phyloP scores from a whole-genome alignment of 345 rosid genomes.

The Viola odorata region DNA sequence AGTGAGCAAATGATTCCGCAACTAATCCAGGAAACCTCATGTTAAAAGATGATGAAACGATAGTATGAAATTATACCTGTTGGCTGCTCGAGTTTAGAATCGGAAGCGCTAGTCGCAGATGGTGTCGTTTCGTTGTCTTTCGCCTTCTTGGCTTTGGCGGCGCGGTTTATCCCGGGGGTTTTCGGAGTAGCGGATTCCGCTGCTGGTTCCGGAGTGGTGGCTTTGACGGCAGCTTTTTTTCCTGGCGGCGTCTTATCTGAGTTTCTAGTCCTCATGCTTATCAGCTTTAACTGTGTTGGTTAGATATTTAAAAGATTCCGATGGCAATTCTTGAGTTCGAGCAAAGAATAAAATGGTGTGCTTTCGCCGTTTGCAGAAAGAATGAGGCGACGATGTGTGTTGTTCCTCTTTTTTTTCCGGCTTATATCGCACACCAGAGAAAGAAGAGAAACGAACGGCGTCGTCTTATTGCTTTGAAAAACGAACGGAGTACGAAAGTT shows the following conservation, averaged over 20 bases:
- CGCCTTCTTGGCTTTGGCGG: constrained; percentile 21
- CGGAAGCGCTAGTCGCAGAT: constrained; percentile 9
- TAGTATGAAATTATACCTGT: constrained; percentile 20
- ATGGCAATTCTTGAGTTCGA: no score
- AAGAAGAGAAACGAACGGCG: no score
- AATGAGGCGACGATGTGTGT: no score
- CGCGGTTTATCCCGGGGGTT: constrained; percentile 16
- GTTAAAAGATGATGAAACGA: not conserved
- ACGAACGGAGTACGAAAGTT: no score
- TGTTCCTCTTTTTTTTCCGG: no score
- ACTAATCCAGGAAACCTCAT: not conserved
- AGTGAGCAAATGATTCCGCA: not conserved
- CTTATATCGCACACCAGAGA: no score
- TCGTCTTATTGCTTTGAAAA: no score
- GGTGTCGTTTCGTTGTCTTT: constrained; percentile 17
- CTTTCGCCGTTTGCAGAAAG: no score
- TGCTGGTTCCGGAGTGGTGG: constrained; percentile 1
- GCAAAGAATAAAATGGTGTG: no score
- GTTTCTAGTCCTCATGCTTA: constrained; percentile 36
- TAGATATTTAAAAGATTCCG: no score
- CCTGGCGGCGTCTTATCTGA: constrained; percentile 32
- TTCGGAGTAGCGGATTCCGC: constrained; percentile 16
- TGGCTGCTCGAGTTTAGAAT: constrained; percentile 21
- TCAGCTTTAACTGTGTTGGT: no score
- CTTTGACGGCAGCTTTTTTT: constrained; percentile 22